These are phyloP conservation scores for Hypoxylon crocopeplum DNA, from an alignment of 495 filamentous ascomycete species.

Conservation along the genomic window DNA sequence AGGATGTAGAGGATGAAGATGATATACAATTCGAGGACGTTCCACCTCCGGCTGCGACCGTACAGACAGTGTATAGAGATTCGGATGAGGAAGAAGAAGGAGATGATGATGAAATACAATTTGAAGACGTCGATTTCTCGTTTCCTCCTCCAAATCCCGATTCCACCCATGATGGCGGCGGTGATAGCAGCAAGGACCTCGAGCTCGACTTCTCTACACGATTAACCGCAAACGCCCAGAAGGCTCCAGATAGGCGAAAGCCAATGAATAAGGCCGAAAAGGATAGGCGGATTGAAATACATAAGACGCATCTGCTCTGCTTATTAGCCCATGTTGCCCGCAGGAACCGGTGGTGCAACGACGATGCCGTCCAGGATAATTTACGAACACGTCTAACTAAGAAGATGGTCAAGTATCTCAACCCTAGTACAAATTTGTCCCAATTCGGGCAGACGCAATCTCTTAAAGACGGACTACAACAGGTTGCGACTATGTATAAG, in stretches of 20 bases:
- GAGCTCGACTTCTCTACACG: slow-evolving; percentile 60
- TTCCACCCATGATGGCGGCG: slow-evolving; percentile 46
- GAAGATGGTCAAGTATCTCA: slow-evolving; percentile 66
- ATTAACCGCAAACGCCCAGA: slow-evolving; percentile 40
- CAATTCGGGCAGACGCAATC: slow-evolving; percentile 75
- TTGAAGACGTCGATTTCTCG: slow-evolving; percentile 47
- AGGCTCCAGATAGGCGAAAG: slow-evolving; percentile 58
- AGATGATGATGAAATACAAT: slow-evolving; percentile 36
- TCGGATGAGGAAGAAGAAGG: slow-evolving; percentile 46
- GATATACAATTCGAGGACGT: slow-evolving; percentile 48
- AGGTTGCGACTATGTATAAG: slow-evolving; percentile 71
- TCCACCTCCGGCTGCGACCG: slow-evolving; percentile 26
- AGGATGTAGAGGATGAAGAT: slow-evolving; percentile 43
- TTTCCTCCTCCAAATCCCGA: slow-evolving; percentile 19
- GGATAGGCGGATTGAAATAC: slow-evolving; percentile 72
- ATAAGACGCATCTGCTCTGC: slow-evolving; percentile 87
- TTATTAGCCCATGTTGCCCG: slow-evolving; percentile 75
- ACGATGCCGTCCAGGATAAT: slow-evolving; percentile 65
- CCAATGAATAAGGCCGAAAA: slow-evolving; percentile 73
- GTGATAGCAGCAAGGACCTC: slow-evolving; percentile 62
- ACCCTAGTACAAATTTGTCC: slow-evolving; percentile 65
- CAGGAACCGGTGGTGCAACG: slow-evolving; percentile 91
- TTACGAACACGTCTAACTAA: slow-evolving; percentile 67
- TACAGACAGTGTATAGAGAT: slow-evolving; percentile 35
- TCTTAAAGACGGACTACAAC: slow-evolving; percentile 77